These are phyloP conservation scores for Monosporozyma servazzii DNA, from an alignment of 805 yeast genomes.

Conservation along the genomic window DNA sequence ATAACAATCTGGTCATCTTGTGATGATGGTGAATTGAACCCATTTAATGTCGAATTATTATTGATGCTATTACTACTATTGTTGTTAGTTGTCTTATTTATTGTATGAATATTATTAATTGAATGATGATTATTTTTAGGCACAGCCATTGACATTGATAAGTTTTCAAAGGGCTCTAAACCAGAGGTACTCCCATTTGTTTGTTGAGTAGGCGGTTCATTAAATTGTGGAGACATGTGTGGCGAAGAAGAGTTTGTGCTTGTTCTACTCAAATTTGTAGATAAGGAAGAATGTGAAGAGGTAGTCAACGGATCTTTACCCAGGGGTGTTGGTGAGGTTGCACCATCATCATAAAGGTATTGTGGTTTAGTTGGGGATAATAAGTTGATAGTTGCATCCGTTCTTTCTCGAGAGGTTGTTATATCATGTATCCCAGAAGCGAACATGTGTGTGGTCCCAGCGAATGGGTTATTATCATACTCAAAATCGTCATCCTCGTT, in stretches of 20 bases:
- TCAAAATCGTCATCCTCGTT: conserved; percentile 15
- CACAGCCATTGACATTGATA: conserved; percentile 22
- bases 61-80: not conserved
- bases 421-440: conserved; percentile 31
- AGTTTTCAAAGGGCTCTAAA: conserved; percentile 22
- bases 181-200: not conserved
- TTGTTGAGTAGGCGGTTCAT: not conserved
- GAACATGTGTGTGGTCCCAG: conserved; percentile 31
- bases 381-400: not conserved
- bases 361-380: not conserved
- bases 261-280: not conserved
- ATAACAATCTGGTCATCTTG: conserved; percentile 35
- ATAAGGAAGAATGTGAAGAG: not conserved
- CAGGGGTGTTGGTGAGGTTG: not conserved
- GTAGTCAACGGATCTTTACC: not conserved
- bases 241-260: not conserved
- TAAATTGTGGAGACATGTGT: not conserved
- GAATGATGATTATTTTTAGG: not conserved
- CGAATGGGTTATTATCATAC: conserved; percentile 34
- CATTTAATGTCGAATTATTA: not conserved
- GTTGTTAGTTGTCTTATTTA: not conserved
- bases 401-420: not conserved
- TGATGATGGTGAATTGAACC: not conserved
- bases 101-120: not conserved
- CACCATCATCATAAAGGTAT: conserved; percentile 4